Evolutionary conservation across 495 filamentous ascomycete species (phyloP), one percentile per base, ranked within the genome.

Genomic region (Penicillium arizonense): DNA sequence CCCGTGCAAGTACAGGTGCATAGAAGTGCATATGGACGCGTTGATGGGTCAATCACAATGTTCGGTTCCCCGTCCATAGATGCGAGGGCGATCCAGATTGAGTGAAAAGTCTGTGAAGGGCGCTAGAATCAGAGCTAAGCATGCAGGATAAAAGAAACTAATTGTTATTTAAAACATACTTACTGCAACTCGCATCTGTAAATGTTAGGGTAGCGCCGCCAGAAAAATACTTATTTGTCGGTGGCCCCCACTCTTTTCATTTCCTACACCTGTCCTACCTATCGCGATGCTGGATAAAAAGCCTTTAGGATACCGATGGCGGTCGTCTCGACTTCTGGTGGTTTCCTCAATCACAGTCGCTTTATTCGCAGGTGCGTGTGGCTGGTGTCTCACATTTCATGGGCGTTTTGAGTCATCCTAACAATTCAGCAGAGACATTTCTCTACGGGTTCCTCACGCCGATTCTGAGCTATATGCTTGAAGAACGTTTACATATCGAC

Each of bases 391-490:
- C 26, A 5, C 30, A 23, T 52, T 39, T 26, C 37, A 56, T 12
- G 32, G 13, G 44, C 4, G 8, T 12, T 30, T 14, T 47, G 23
- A 50, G 18, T 43, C 23, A 37, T 52, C n/a, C 34, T 51, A 37
- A 50, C 39, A 33, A 40, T 32, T 26, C 33, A 24, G 8, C 21
- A 69, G 65, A 69, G 36, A 57, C 50, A 32, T 65, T 70, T 45
- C 62, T 67, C 18, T 70, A 55, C 39, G 56, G 59, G 35, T 70
- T 65, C 35, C 26, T 65, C 8, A 56, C 65, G 7, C 67, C 67
- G 1, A 70, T 70, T 9, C 41, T 70, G 13, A 23, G 32, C 2
- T 60, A 62, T 33, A 65, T 70, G 58, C 51, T 67, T 16, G 61
- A 70, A 44, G 53, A 50, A 5, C 59, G 67, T 16, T 46, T 70